Percentiles rank a stretch among this genome's conserved stretches.
Conservation (phyloP, 129 eudicot genomes). For the Pseudognaphalium luteoalbum region DNA sequence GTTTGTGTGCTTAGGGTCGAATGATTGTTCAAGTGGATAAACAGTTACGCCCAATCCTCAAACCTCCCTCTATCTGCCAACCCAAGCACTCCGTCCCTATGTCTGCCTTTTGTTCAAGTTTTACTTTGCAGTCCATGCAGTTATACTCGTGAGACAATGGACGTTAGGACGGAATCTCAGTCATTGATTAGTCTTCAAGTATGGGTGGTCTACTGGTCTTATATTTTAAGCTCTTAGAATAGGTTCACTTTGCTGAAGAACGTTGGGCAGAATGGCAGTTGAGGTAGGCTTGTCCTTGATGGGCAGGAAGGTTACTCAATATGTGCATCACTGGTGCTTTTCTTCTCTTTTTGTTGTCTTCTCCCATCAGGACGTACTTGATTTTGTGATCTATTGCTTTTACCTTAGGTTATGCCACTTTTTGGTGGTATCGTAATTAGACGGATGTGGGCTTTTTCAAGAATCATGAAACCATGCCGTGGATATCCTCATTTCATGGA, state of each 20-base stretch:
- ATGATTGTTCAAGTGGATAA: not conserved
- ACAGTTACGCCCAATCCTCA: not conserved
- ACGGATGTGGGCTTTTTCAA: conserved; percentile 54
- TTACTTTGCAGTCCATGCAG: conserved; percentile 27
- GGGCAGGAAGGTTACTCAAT: conserved; percentile 47
- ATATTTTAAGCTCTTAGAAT: conserved; percentile 12
- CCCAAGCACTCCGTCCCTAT: not conserved
- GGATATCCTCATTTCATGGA: conserved; percentile 48
- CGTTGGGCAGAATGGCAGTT: conserved; percentile 30
- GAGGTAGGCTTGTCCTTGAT: conserved; percentile 64
- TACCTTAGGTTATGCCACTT: conserved; percentile 61
- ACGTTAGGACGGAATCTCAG: conserved; percentile 1
- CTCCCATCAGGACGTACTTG: conserved; percentile 46
- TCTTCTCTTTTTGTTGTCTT: conserved; percentile 26
- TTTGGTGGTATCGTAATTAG: conserved; percentile 51
- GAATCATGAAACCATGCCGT: conserved; percentile 47
- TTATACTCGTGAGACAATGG: conserved; percentile 21
- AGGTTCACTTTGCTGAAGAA: conserved; percentile 37
- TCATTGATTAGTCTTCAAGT: conserved; percentile 26
- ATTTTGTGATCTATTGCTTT: conserved; percentile 65
- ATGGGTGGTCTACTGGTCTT: conserved; percentile 12
- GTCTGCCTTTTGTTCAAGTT: conserved; percentile 2
- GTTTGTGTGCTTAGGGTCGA: conserved; percentile 1
- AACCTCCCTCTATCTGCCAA: conserved; percentile 22
- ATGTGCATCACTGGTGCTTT: conserved; percentile 42